Conservation (phyloP, 2,329 filamentous ascomycete genomes). For the Harringtonia aguacate region DNA sequence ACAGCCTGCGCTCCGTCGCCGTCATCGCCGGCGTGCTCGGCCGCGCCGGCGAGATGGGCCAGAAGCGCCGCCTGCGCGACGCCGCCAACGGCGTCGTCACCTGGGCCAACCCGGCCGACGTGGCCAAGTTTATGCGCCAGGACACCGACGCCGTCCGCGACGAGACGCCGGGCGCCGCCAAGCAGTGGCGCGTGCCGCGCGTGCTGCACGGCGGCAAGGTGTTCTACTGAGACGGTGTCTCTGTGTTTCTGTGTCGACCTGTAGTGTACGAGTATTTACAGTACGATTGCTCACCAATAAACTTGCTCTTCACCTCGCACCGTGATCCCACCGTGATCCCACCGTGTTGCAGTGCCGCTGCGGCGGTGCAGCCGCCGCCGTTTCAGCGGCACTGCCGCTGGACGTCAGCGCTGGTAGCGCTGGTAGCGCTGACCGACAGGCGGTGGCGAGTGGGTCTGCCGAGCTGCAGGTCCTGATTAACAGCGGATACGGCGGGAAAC, state of each 20-base stretch:
- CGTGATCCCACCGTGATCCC: no score
- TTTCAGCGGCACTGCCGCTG: no score
- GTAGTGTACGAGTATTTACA: neutral
- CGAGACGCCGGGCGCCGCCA: neutral
- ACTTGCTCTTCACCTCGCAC: no score
- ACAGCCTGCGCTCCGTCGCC: slow-evolving; percentile 74
- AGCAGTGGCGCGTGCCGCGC: neutral
- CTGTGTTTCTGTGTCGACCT: neutral
- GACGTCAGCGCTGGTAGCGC: no score
- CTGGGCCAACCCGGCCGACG: slow-evolving; percentile 42
- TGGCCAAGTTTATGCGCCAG: slow-evolving; percentile 9
- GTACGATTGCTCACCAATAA: no score
- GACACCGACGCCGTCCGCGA: neutral
- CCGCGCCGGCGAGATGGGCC: slow-evolving; percentile 70
- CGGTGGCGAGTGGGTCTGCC: no score
- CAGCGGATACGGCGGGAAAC: no score
- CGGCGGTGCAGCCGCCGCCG: no score
- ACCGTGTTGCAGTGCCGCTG: no score
- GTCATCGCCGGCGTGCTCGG: slow-evolving; percentile 81
- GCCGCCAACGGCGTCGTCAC: slow-evolving; percentile 53
- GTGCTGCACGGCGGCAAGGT: neutral
- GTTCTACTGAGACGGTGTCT: neutral
- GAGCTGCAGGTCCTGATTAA: no score
- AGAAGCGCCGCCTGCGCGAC: slow-evolving; percentile 51
- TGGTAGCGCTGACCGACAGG: no score